These are phyloP conservation scores for Fonsecaea monophora DNA, from an alignment of 2,329 filamentous ascomycete genomes.

Conservation along the genomic window DNA sequence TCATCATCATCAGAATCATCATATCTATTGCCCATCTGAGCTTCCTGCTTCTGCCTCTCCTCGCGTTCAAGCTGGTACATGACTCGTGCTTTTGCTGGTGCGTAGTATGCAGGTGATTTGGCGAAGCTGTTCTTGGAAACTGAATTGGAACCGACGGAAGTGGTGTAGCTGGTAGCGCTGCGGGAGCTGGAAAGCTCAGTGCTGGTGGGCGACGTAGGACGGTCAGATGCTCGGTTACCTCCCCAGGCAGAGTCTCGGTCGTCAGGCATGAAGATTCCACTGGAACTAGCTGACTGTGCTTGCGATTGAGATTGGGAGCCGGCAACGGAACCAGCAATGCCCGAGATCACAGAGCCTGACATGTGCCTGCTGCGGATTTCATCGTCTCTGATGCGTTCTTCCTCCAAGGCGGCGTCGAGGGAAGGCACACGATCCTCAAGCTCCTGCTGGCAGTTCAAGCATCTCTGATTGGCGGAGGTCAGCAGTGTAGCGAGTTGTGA, in stretches of 20 bases:
- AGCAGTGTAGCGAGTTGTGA: background rate
- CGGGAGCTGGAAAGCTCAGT: slow-evolving; percentile 2
- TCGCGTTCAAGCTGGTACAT: slow-evolving; percentile 26
- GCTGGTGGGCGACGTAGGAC: slow-evolving; percentile 15
- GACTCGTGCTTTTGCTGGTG: slow-evolving; percentile 20
- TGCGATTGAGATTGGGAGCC: background rate
- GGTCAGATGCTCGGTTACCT: background rate
- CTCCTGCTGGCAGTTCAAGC: slow-evolving; percentile 48
- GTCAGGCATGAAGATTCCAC: slow-evolving; percentile 14
- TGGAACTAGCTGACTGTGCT: slow-evolving; percentile 9
- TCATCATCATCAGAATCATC: slow-evolving; percentile 24
- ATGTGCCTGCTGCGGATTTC: slow-evolving; percentile 2
- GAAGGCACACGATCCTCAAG: slow-evolving; percentile 45
- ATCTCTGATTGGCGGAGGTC: slow-evolving; percentile 47
- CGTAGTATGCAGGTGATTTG: slow-evolving; percentile 19
- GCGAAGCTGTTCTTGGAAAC: slow-evolving; percentile 13
- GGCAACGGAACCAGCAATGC: slow-evolving; percentile 13
- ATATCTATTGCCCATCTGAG: slow-evolving; percentile 14
- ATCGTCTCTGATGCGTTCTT: slow-evolving; percentile 42
- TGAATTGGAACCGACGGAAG: background rate
- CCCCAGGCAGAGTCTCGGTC: slow-evolving; percentile 24
- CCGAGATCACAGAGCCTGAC: slow-evolving; percentile 25
- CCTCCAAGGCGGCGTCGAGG: slow-evolving; percentile 40
- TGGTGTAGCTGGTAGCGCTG: slow-evolving; percentile 14
- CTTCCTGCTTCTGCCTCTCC: slow-evolving; percentile 16